phyloP scores from a whole-genome alignment of 331 rosid genomes.

The Rosa hybrid region DNA sequence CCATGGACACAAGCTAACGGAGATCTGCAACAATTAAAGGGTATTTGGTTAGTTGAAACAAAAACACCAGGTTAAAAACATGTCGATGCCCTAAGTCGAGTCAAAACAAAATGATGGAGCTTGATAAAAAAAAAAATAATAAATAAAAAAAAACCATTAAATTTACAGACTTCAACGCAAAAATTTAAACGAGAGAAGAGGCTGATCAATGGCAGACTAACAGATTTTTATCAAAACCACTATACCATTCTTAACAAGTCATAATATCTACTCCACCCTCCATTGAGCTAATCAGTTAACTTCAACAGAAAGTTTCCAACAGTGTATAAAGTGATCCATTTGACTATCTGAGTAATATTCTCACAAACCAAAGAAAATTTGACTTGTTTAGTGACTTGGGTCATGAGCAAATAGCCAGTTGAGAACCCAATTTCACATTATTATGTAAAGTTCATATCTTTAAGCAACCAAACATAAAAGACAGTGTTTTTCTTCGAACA shows the following conservation, averaged over 20 bases:
- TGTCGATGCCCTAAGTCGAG: not conserved
- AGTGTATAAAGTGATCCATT: not conserved
- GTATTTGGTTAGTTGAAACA: not conserved
- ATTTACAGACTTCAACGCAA: not conserved
- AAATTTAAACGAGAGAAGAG: not conserved
- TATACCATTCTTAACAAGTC: not conserved
- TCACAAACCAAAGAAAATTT: not conserved
- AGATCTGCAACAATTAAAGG: slow-evolving; percentile 35
- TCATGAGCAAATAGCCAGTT: not conserved
- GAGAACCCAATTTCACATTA: not conserved
- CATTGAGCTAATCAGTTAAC: not conserved
- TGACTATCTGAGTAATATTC: not conserved
- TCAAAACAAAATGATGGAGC: not conserved
- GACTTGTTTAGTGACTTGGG: not conserved
- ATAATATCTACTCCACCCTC: not conserved
- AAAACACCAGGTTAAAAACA: not conserved
- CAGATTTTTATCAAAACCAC: not conserved
- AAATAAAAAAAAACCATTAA: not conserved
- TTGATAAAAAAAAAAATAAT: no score
- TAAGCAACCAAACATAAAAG: slow-evolving; percentile 9
- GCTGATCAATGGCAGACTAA: not conserved
- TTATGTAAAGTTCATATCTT: not conserved
- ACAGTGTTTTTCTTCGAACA: no score
- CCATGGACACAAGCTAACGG: slow-evolving; percentile 45
- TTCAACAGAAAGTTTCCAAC: not conserved